These are phyloP conservation scores for Jacaranda copaia DNA, from an alignment of 257 asterid species.

Conservation along the genomic window DNA sequence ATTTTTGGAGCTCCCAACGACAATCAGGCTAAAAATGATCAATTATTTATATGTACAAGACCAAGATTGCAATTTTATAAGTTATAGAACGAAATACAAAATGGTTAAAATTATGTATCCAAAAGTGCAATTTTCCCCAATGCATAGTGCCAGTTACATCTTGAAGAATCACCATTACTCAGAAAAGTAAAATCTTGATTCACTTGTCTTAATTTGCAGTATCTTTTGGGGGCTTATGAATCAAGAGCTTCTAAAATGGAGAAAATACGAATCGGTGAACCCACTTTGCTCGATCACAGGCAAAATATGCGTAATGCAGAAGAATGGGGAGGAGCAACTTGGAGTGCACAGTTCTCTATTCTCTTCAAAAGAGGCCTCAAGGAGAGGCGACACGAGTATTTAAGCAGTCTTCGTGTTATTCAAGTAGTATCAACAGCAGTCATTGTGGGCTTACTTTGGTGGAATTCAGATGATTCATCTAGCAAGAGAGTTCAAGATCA, in stretches of 20 bases:
- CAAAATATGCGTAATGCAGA: constrained; percentile 10
- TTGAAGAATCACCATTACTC: background rate
- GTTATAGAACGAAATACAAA: too few relatives aligned
- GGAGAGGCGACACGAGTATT: constrained; percentile 55
- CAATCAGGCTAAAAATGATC: too few relatives aligned
- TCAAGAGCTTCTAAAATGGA: constrained; percentile 40
- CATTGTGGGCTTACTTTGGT: constrained; percentile 50
- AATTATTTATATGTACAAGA: too few relatives aligned
- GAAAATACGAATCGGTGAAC: constrained; percentile 30
- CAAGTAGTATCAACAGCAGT: constrained; percentile 50
- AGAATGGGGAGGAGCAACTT: constrained; percentile 51
- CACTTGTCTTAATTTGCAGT: constrained; percentile 34
- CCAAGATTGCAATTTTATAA: too few relatives aligned
- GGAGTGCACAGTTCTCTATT: constrained; percentile 51
- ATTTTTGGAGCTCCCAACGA: too few relatives aligned
- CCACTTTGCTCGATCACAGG: constrained; percentile 7
- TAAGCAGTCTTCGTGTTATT: constrained; percentile 46
- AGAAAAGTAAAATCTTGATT: background rate
- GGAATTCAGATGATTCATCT: constrained; percentile 47
- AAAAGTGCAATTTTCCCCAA: too few relatives aligned
- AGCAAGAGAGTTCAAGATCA: constrained; percentile 39
- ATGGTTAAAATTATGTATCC: too few relatives aligned
- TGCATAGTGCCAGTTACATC: background rate
- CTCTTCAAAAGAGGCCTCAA: constrained; percentile 50
- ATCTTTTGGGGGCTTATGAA: constrained; percentile 49